Conservation (phyloP, 1,284 basidiomycete species). For the Cutaneotrichosporon spelunceum region DNA sequence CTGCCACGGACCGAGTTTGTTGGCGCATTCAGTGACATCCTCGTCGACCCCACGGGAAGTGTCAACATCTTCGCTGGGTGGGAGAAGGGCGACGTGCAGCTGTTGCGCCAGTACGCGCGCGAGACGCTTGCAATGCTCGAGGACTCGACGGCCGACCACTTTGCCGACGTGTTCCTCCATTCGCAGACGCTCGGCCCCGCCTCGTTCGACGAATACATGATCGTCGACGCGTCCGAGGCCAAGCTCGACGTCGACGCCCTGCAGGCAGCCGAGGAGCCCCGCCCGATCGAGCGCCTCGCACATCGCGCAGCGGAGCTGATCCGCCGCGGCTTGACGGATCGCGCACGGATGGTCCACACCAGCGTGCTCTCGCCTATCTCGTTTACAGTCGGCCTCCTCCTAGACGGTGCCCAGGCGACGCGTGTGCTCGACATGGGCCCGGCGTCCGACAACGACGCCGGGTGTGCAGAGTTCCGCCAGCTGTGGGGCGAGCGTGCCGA, state of each 20-base stretch:
- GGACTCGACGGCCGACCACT: constrained; percentile 55
- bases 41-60: constrained; percentile 76
- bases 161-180: constrained; percentile 50
- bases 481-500: constrained; percentile 94
- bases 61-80: constrained; percentile 78
- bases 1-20: constrained; percentile 48
- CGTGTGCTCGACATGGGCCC: constrained; percentile 88
- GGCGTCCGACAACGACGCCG: constrained; percentile 56
- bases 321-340: constrained; percentile 66
- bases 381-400: constrained; percentile 67
- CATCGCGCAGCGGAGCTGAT: constrained; percentile 60
- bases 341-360: constrained; percentile 61
- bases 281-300: constrained; percentile 59
- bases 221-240: constrained; percentile 60
- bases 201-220: constrained; percentile 71
- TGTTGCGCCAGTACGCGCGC: constrained; percentile 68
- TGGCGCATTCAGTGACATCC: constrained; percentile 53
- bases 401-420: constrained; percentile 67
- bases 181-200: constrained; percentile 55
- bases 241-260: constrained; percentile 6
- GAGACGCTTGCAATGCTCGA: constrained; percentile 60
- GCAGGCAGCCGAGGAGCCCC: constrained; percentile 58
- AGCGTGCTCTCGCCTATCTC: constrained; percentile 48
- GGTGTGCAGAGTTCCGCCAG: constrained; percentile 63
- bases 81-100: constrained; percentile 56